Conservation (phyloP, 345 rosid genomes). For the Salix exigua region DNA sequence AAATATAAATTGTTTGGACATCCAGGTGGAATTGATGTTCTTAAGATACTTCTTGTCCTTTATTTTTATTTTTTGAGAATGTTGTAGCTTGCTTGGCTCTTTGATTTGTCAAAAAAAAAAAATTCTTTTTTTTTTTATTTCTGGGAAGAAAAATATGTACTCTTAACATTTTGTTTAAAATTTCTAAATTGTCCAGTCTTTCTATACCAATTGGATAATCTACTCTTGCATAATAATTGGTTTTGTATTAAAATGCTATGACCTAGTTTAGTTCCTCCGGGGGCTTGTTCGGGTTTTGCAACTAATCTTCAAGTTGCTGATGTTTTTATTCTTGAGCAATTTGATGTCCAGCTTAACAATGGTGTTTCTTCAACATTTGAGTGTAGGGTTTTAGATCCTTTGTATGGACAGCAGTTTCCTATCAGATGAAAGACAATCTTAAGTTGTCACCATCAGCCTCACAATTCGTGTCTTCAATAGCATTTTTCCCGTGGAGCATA, state of each 20-base stretch:
- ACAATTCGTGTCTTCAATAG: conserved; percentile 74
- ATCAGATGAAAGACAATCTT: conserved; percentile 86
- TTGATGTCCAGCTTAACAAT: background rate
- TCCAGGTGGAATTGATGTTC: background rate
- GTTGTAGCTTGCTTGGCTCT: background rate
- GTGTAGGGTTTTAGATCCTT: conserved; percentile 93
- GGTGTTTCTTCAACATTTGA: conserved; percentile 4
- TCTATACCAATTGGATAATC: no score
- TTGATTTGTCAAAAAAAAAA: no score
- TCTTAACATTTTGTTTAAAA: background rate
- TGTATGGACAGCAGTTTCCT: conserved; percentile 97
- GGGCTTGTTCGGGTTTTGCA: background rate
- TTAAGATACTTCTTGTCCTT: no score
- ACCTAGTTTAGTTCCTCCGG: background rate
- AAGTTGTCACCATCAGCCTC: conserved; percentile 93
- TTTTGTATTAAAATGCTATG: background rate
- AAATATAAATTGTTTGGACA: background rate
- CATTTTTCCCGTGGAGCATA: conserved; percentile 93
- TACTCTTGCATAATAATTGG: background rate
- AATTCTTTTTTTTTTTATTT: no score
- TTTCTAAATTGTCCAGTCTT: background rate
- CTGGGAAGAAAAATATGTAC: background rate
- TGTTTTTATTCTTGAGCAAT: background rate
- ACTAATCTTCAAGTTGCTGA: background rate
- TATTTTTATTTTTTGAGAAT: no score